Percentiles rank a stretch among this genome's conserved stretches.
phyloP scores from a whole-genome alignment of 345 rosid species.

The Heritiera fomes region DNA sequence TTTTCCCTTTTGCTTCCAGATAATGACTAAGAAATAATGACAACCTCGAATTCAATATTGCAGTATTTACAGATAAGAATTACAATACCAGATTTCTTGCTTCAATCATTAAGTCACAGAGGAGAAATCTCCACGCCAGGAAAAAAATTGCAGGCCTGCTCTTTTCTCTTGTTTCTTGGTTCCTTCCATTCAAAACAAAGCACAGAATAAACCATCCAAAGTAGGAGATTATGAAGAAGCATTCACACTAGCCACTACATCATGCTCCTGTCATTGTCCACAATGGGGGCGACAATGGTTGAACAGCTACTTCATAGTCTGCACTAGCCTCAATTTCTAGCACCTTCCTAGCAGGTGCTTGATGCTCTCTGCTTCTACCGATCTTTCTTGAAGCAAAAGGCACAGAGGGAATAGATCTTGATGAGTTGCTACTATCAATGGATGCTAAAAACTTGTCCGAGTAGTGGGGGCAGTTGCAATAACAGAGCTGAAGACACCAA shows the following conservation, averaged over 20 bases:
- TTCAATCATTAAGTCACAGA: not conserved
- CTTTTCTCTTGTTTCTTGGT: not conserved
- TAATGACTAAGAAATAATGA: not conserved
- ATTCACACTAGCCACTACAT: not conserved
- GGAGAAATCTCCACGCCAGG: not conserved
- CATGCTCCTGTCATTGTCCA: slow-evolving; percentile 30
- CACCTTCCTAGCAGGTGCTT: slow-evolving; percentile 60
- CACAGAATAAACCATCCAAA: not conserved
- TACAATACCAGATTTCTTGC: not conserved
- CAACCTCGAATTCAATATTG: not conserved
- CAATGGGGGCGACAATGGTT: slow-evolving; percentile 72
- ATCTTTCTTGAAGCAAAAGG: slow-evolving; percentile 55
- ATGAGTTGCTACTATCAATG: slow-evolving; percentile 50
- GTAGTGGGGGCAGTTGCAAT: slow-evolving; percentile 59
- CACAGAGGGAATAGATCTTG: slow-evolving; percentile 46
- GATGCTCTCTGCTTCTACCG: slow-evolving; percentile 41
- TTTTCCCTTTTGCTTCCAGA: too few relatives aligned
- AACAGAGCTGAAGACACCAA: slow-evolving; percentile 80
- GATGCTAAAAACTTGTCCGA: slow-evolving; percentile 53
- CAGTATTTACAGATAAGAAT: not conserved
- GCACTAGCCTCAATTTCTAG: slow-evolving; percentile 37
- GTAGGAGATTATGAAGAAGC: not conserved
- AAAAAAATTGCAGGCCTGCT: not conserved
- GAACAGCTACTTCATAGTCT: slow-evolving; percentile 52
- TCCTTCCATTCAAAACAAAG: not conserved